Evolutionary conservation across 352 stramenopile genomes (phyloP).

Genomic region (Aphanomyces stellatus): DNA sequence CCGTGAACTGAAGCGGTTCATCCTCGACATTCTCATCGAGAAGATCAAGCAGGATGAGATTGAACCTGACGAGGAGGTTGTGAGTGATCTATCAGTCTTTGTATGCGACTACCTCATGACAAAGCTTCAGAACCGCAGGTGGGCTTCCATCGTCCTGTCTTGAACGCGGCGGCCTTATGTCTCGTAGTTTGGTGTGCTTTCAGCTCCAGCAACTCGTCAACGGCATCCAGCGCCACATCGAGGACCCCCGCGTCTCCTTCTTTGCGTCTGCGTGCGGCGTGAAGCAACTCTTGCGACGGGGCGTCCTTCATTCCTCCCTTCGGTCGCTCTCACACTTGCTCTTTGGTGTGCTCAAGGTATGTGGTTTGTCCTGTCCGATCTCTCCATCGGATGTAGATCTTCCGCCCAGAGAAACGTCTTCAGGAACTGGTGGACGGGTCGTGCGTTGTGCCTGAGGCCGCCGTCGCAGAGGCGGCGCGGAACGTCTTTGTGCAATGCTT

Average conservation of each 20-base stretch:
- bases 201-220: constrained; percentile 47
- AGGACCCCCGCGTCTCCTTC: constrained; percentile 53
- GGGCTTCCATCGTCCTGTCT: background rate
- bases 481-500: constrained; percentile 40
- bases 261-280: constrained; percentile 42
- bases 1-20: constrained; percentile 35
- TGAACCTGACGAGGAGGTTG: constrained; percentile 41
- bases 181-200: constrained; percentile 31
- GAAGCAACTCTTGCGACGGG: constrained; percentile 30
- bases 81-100: constrained; percentile 50
- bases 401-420: constrained; percentile 42
- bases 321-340: constrained; percentile 54
- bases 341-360: constrained; percentile 44
- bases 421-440: constrained; percentile 43
- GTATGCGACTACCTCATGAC: constrained; percentile 56
- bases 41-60: constrained; percentile 60
- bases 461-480: constrained; percentile 28
- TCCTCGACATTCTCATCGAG: constrained; percentile 66
- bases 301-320: constrained; percentile 60
- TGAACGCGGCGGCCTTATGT: background rate
- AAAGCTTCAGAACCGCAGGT: constrained; percentile 20
- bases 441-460: constrained; percentile 33
- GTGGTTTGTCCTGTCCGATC: background rate
- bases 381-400: constrained; percentile 29
- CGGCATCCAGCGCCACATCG: constrained; percentile 29